Evolutionary conservation across 768 basidiomycete genomes (phyloP), one percentile per base, ranked within the genome.

Genomic region (Infundibulicybe gibba): DNA sequence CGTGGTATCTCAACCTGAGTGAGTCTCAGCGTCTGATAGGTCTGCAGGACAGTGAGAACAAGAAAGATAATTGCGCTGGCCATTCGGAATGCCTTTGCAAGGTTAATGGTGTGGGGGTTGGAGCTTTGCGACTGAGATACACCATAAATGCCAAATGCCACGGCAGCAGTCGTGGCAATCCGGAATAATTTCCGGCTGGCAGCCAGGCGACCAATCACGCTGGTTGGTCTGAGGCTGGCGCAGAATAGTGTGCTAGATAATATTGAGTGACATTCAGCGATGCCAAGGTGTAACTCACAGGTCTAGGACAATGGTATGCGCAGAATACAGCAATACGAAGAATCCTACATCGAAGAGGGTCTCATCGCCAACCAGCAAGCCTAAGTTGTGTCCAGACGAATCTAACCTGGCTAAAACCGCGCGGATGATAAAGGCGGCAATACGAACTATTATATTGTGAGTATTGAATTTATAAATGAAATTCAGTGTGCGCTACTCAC

Each of bases 31-130:
- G n/a, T n/a, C n/a, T n/a, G n/a, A n/a, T n/a, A n/a, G n/a, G n/a
- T n/a, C n/a, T n/a, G n/a, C n/a, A n/a, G n/a, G n/a, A n/a, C n/a
- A n/a, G n/a, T n/a, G n/a, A n/a, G n/a, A 32, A 62, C 59, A 6
- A 73, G 56, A 57, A 72, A 70, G 14, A 74, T 54, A 25, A 62
- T 47, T 2, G 58, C 60, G 59, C 71, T 64, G 20, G 54, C 65
- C 54, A 60, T 61, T 43, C 62, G 61, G 3, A 71, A 58, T 10
- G 49, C 52, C n/a, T n/a, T n/a, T n/a, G n/a, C n/a, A n/a, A n/a
- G n/a, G n/a, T n/a, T n/a, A n/a, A n/a, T n/a, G n/a, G n/a, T n/a
- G n/a, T n/a, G n/a, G n/a, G 54, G 33, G 14, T 53, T 20, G 11
- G 37, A 46, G 17, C 46, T 44, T 17, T 49, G 47, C 14, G 50